Conservation (phyloP, 2,329 filamentous ascomycete species). For the Colletotrichum nymphaeae region DNA sequence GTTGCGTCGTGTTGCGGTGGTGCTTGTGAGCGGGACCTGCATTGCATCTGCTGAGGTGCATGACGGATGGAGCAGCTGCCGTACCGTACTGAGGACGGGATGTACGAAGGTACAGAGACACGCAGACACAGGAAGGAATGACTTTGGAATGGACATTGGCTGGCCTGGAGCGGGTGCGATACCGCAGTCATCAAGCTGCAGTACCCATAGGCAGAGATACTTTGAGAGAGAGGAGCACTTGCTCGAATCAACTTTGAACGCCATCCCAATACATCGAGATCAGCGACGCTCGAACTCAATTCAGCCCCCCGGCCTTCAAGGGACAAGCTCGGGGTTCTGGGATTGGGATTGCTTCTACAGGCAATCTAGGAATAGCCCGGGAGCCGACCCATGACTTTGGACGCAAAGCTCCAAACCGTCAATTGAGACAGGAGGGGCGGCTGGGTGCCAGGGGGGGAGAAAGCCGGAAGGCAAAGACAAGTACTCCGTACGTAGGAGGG, state of each 20-base stretch:
- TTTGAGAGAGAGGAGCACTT: not conserved
- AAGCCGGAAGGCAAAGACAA: not conserved
- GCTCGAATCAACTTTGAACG: not conserved
- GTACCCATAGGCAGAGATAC: not conserved
- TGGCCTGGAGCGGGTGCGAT: not conserved
- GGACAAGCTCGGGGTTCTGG: not conserved
- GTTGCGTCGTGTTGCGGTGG: conserved; percentile 14
- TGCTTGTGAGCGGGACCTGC: conserved; percentile 13
- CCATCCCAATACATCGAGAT: not conserved
- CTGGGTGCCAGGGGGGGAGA: not conserved
- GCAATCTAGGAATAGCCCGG: not conserved
- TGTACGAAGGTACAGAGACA: not conserved
- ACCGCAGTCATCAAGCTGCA: not conserved
- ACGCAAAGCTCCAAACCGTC: conserved; percentile 4
- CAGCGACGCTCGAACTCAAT: not conserved
- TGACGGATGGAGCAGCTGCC: conserved; percentile 1
- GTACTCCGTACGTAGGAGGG: not conserved
- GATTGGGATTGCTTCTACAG: not conserved
- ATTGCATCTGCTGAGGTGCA: conserved; percentile 32
- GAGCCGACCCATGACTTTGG: not conserved
- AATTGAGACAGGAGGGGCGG: not conserved
- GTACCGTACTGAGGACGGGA: not conserved
- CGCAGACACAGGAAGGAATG: not conserved
- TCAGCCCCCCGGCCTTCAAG: conserved; percentile 5
- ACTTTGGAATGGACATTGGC: not conserved